Percentiles rank a stretch among this genome's conserved stretches.
Evolutionary conservation across 1,139 yeast genomes (phyloP).

Genomic region (Casaregolazyma suthepensis): DNA sequence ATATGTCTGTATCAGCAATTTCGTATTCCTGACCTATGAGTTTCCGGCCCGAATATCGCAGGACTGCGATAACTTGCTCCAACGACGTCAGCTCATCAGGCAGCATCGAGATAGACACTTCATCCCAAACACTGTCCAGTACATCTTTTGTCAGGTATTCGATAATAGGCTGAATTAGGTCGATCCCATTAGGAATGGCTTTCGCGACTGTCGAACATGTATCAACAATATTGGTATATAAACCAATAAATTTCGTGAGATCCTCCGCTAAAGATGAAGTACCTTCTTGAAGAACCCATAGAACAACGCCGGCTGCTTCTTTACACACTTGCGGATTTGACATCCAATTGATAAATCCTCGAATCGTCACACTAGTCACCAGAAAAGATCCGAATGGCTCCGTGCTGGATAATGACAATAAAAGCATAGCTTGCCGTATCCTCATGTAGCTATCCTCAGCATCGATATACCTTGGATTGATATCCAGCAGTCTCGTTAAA

Average conservation of each 20-base stretch:
- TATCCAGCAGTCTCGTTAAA: not conserved
- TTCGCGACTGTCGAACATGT: not conserved
- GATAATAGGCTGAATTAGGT: not conserved
- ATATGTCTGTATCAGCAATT: not conserved
- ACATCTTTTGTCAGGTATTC: not conserved
- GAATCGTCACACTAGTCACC: not conserved
- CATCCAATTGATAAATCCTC: constrained; percentile 2
- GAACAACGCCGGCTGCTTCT: not conserved
- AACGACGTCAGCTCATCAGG: not conserved
- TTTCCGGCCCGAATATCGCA: not conserved
- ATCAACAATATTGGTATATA: not conserved
- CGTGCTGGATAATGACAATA: not conserved
- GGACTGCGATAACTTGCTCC: not conserved
- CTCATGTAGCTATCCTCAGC: constrained; percentile 4
- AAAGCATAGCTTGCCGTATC: constrained; percentile 3
- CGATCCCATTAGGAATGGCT: not conserved
- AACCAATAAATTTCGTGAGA: not conserved
- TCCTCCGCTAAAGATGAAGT: not conserved
- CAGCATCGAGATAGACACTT: not conserved
- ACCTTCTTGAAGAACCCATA: not conserved
- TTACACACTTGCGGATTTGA: not conserved
- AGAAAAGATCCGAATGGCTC: not conserved
- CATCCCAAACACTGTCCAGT: not conserved
- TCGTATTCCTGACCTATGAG: not conserved
- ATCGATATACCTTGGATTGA: not conserved